Base-by-base conservation (phyloP, 129 eudicot genomes). In the Flaveria trinervia region DNA sequence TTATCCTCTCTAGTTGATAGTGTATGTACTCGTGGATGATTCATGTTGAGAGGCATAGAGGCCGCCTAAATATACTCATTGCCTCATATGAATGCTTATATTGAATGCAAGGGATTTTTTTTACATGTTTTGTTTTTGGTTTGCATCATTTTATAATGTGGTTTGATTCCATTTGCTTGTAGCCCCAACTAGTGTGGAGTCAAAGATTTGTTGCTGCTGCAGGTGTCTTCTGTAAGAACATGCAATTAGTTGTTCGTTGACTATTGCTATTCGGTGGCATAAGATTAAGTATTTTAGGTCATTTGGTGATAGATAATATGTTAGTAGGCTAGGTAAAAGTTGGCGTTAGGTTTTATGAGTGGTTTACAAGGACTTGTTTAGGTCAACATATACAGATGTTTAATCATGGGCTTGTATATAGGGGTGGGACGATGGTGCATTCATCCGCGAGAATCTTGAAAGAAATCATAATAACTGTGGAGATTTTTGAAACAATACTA, bases 321-420 rank as follows among this genome's bases (percentile, higher is more conserved):
- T 28, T 61, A 25, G 18, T 25, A 61, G 67, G 67, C 67, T 61
- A 11, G 67, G 28, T 61, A 41, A 61, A 61, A 61, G 20, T 22
- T 8, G 64, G 0, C 9, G 5, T 13, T 18, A 28, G 64, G 30
- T 36, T 36, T 2, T 36, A 22, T 57, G 8, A 9, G 9, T 57
- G 3, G 23, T 7, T 57, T 22, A 57, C 28, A 57, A 13, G 28
- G 33, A 22, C 12, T 70, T 8, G 59, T 50, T 70, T 4, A 14
- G 62, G n/a, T 70, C 62, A 46, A 15, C 18, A 5, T 70, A 28
- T n/a, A 28, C 41, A 59, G 30, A 2, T 22, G 23, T 59, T 9
- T 22, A 33, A 23, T 23, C n/a, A 23, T 11, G 66, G n/a, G 20
- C 16, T 48, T 48, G 26, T 56, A 18, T 20, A 20, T 18, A 56